Evolutionary conservation across 225 moss, liverwort and hornwort genomes (phyloP).

Genomic region (Sphagnum contortum): DNA sequence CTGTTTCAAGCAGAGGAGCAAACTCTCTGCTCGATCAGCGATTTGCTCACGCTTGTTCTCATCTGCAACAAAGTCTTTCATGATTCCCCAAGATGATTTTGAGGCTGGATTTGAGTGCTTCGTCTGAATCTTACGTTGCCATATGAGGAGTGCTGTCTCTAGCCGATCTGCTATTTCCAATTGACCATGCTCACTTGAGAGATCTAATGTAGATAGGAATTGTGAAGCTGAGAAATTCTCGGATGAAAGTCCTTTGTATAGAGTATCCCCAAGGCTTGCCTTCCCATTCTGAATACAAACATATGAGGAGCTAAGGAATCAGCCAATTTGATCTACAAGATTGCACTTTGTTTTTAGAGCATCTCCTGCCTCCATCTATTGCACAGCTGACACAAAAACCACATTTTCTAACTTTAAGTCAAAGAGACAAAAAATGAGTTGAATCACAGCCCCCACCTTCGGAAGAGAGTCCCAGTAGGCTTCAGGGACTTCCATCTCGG

Average conservation of each 20-base stretch:
- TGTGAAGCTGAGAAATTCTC: constrained; percentile 73
- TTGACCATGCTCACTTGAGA: constrained; percentile 64
- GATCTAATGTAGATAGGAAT: constrained; percentile 59
- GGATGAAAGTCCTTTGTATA: constrained; percentile 60
- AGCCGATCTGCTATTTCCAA: constrained; percentile 82
- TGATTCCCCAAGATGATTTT: constrained; percentile 68
- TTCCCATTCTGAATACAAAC: constrained; percentile 52
- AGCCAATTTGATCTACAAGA: too few species aligned
- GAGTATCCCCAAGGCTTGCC: constrained; percentile 63
- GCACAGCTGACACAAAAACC: too few species aligned
- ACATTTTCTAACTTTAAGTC: not conserved
- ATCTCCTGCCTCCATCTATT: too few species aligned
- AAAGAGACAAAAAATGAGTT: not conserved
- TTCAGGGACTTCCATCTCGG: constrained; percentile 86
- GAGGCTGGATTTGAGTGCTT: constrained; percentile 42
- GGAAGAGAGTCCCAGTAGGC: constrained; percentile 83
- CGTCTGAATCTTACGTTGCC: constrained; percentile 66
- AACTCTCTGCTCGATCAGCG: constrained; percentile 73
- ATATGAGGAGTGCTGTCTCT: constrained; percentile 68
- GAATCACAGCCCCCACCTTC: constrained; percentile 31
- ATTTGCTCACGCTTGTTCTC: constrained; percentile 57
- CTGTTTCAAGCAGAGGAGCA: constrained; percentile 63
- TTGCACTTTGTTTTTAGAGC: too few species aligned
- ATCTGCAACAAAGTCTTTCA: constrained; percentile 71
- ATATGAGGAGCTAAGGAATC: too few species aligned